Evolutionary conservation across 2,329 filamentous ascomycete species (phyloP).

Genomic region (Phialophora verrucosa): DNA sequence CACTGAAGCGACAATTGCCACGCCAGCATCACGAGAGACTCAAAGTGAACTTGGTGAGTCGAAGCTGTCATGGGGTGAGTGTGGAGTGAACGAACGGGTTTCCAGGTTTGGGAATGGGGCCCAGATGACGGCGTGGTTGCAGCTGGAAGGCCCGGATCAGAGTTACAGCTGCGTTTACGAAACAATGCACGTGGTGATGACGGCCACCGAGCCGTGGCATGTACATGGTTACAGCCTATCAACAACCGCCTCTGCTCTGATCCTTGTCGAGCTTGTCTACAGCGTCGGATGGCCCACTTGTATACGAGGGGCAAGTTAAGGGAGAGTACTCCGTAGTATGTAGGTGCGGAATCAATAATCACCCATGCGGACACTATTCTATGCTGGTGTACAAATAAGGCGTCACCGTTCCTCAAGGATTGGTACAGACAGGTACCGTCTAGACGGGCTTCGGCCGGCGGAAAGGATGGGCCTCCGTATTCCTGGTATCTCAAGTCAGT

Average conservation of each 20-base stretch:
- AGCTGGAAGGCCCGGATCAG: slow-evolving; percentile 7
- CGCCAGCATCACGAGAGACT: background rate
- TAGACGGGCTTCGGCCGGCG: slow-evolving; percentile 41
- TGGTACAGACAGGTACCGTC: background rate
- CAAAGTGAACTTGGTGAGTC: background rate
- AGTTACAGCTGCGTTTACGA: background rate
- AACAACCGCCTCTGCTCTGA: background rate
- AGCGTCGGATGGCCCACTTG: background rate
- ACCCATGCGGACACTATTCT: background rate
- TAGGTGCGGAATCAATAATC: background rate
- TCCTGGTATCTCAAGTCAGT: slow-evolving; percentile 39
- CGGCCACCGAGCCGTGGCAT: background rate
- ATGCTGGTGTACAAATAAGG: background rate
- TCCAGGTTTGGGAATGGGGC: background rate
- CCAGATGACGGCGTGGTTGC: slow-evolving; percentile 1
- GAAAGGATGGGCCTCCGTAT: slow-evolving; percentile 51
- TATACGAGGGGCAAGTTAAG: background rate
- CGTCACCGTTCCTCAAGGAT: background rate
- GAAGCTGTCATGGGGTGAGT: slow-evolving; percentile 5
- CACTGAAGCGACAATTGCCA: slow-evolving; percentile 3
- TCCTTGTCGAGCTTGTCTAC: background rate
- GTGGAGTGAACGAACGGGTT: slow-evolving; percentile 17
- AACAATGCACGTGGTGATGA: background rate
- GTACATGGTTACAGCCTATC: background rate
- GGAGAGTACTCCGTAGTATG: background rate